Base-by-base conservation (phyloP, 2,329 filamentous ascomycete genomes). In the Penicillium sp. region DNA sequence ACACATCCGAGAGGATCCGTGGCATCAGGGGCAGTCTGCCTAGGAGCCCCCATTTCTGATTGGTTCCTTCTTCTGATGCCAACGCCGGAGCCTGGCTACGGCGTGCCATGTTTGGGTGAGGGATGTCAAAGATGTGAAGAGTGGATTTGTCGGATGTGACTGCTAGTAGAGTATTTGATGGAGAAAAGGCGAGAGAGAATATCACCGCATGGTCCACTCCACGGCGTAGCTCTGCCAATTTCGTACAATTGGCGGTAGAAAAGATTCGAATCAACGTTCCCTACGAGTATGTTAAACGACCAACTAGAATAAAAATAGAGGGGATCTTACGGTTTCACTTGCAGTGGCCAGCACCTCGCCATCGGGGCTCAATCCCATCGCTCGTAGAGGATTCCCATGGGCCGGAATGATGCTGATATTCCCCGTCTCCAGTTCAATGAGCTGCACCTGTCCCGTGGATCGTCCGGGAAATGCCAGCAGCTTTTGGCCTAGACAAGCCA, bases 121-220 rank as follows among this genome's bases (percentile, higher is more conserved):
- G 82, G 1, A 95, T 74, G 56, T 96, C 88, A 59, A 95, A 98
- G 25, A 98, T 76, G 64, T 98, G 92, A 8, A 98, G 73, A 0
- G 89, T 98, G 4, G 86, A 89, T 66, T 96, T 98, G 71, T 98
- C 92, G 1, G 89, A 95, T 1, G 90, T 96, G 45, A 88, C 90
- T 16, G 92, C 92, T 8, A 96, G 74, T 57, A 88, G 76, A 29
- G 75, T 77, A 35, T 84, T 85, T 1, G 81, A 81, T 0, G 89
- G 89, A 13, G 85, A 93, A 61, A 98, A 92, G 8, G 84, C 82
- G 8, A 98, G 72, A 2, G 85, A 90, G 66, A 85, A 95, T 50
- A 96, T 84, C 37, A 80, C 80, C 11, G 92, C 89, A 23, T 80
- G 83, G 56, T 98, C 92, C 32, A 94, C 82, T 28, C 92, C 92